phyloP scores from a whole-genome alignment of 1,284 basidiomycete species.

The Rhodotorula mucilaginosa region DNA sequence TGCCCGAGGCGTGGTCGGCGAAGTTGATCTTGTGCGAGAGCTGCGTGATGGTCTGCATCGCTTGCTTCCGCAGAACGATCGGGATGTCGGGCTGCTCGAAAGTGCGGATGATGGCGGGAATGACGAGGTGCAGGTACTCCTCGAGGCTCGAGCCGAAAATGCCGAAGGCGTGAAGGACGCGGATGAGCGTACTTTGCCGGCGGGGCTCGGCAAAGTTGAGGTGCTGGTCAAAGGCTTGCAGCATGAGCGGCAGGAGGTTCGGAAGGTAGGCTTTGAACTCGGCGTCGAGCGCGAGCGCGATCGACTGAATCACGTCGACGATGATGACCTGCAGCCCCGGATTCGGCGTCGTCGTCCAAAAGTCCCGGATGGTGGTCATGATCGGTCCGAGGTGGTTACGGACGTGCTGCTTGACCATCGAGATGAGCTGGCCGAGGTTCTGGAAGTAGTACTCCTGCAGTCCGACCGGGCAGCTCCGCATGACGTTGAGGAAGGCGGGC shows the following conservation, averaged over 20 bases:
- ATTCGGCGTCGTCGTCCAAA: slow-evolving; percentile 68
- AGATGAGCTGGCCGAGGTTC: slow-evolving; percentile 91
- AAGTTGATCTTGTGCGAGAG: slow-evolving; percentile 94
- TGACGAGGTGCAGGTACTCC: slow-evolving; percentile 94
- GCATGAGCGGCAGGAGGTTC: slow-evolving; percentile 80
- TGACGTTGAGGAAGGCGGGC: slow-evolving; percentile 89
- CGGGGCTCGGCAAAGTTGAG: slow-evolving; percentile 69
- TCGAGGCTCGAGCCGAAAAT: slow-evolving; percentile 96
- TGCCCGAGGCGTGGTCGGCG: slow-evolving; percentile 95
- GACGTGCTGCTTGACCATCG: slow-evolving; percentile 97
- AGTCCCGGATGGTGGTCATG: slow-evolving; percentile 76
- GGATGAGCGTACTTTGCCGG: slow-evolving; percentile 68
- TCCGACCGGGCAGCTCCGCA: slow-evolving; percentile 71
- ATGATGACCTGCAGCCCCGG: slow-evolving; percentile 83
- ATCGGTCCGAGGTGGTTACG: slow-evolving; percentile 84
- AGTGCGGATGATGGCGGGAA: slow-evolving; percentile 89
- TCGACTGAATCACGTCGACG: slow-evolving; percentile 86
- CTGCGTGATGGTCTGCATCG: slow-evolving; percentile 87
- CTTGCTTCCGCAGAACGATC: slow-evolving; percentile 74
- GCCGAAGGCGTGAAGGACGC: slow-evolving; percentile 86
- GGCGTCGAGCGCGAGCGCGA: slow-evolving; percentile 92
- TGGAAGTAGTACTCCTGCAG: slow-evolving; percentile 93
- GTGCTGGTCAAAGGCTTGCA: slow-evolving; percentile 85
- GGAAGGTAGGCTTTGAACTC: slow-evolving; percentile 99
- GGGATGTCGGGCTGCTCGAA: slow-evolving; percentile 82